Evolutionary conservation across 495 filamentous ascomycete species (phyloP).

Genomic region (Neurospora sp.): DNA sequence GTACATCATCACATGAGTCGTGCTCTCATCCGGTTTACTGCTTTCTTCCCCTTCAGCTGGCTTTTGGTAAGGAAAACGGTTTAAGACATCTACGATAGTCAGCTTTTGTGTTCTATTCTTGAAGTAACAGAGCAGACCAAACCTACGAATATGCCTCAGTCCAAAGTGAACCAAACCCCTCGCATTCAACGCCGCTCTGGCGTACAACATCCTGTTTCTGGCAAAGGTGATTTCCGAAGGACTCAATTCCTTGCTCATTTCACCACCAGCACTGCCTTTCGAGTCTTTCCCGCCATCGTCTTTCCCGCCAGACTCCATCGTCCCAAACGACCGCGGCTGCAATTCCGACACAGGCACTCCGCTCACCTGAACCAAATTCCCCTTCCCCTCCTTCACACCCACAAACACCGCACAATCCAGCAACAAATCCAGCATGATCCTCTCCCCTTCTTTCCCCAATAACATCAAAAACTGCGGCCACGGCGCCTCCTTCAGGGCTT

Average conservation of each 20-base stretch:
- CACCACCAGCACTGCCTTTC: neutral
- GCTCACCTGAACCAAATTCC: conserved; percentile 68
- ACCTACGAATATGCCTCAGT: conserved; percentile 66
- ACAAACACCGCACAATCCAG: conserved; percentile 70
- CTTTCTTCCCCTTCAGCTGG: neutral
- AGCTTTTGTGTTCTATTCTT: too few species aligned
- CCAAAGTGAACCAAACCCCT: conserved; percentile 62
- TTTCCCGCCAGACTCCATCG: neutral
- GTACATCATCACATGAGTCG: conserved; percentile 74
- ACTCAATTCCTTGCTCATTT: conserved; percentile 10
- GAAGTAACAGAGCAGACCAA: too few species aligned
- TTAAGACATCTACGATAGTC: conserved; percentile 61
- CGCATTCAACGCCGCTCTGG: conserved; percentile 55
- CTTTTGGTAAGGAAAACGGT: conserved; percentile 48
- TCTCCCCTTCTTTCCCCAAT: conserved; percentile 66
- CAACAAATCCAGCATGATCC: conserved; percentile 70
- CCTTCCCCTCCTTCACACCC: conserved; percentile 42
- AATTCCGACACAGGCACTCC: conserved; percentile 44
- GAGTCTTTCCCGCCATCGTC: neutral
- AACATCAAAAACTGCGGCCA: conserved; percentile 66
- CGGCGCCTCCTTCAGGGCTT: conserved; percentile 52
- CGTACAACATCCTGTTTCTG: conserved; percentile 79
- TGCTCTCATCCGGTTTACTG: conserved; percentile 39
- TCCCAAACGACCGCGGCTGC: conserved; percentile 4
- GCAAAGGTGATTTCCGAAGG: conserved; percentile 64